Conservation (phyloP, 2,329 filamentous ascomycete species). For the Phialophora verrucosa region DNA sequence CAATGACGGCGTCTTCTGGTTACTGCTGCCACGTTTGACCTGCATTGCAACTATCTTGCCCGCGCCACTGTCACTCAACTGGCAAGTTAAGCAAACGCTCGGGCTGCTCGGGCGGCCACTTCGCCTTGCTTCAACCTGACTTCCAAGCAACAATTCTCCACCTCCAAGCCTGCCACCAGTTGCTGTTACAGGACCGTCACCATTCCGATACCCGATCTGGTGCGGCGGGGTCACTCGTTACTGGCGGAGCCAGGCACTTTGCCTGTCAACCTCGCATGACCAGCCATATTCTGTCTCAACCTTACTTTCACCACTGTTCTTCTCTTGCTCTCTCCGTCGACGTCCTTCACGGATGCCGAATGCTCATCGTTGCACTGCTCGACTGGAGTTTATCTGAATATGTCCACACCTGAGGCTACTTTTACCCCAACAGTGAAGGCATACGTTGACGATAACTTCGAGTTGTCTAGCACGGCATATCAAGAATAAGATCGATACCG, state of each 20-base stretch:
- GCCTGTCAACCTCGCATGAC: slow-evolving; percentile 34
- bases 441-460: background rate
- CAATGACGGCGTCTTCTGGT: background rate
- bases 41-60: slow-evolving; percentile 5
- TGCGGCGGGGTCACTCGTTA: slow-evolving; percentile 5
- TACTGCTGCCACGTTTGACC: slow-evolving; percentile 5
- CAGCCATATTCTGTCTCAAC: slow-evolving; percentile 29
- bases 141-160: slow-evolving; percentile 1
- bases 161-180: slow-evolving; percentile 6
- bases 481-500: background rate
- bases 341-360: background rate
- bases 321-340: background rate
- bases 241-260: slow-evolving; percentile 10
- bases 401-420: background rate
- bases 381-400: background rate
- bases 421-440: background rate
- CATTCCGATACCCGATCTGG: slow-evolving; percentile 11
- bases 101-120: slow-evolving; percentile 1
- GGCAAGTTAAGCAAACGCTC: slow-evolving; percentile 1
- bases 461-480: background rate
- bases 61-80: background rate
- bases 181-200: background rate
- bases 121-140: background rate
- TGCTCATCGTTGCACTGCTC: background rate
- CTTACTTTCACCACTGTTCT: slow-evolving; percentile 34